A percentile compares a stretch with the other conserved stretches of the same genome.
Conservation (phyloP, 2,329 filamentous ascomycete species). For the Pestalotiopsis sp. region DNA sequence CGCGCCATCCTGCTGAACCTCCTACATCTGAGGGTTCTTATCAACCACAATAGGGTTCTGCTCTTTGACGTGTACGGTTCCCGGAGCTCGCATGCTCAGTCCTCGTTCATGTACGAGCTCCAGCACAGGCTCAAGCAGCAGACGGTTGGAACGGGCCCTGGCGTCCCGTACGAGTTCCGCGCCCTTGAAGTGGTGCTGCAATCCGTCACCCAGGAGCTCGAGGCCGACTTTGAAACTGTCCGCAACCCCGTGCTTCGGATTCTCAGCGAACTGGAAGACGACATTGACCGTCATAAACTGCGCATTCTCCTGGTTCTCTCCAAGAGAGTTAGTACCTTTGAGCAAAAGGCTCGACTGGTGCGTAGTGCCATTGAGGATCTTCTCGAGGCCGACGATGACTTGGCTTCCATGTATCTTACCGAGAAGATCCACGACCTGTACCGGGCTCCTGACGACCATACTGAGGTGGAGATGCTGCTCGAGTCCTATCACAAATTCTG, state of each 20-base stretch:
- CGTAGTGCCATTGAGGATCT: conserved; percentile 94
- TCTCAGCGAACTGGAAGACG: conserved; percentile 88
- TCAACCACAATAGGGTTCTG: conserved; percentile 91
- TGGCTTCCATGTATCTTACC: conserved; percentile 92
- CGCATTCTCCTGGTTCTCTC: conserved; percentile 89
- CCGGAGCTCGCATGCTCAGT: conserved; percentile 92
- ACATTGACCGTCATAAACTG: conserved; percentile 94
- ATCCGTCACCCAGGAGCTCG: conserved; percentile 87
- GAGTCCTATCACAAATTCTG: conserved; percentile 98
- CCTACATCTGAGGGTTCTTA: conserved; percentile 92
- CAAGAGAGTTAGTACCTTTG: conserved; percentile 94
- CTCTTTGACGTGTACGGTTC: conserved; percentile 97
- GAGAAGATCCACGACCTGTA: conserved; percentile 79
- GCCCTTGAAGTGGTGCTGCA: conserved; percentile 94
- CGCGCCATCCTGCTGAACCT: conserved; percentile 94
- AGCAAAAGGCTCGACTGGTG: conserved; percentile 93
- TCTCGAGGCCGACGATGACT: conserved; percentile 92
- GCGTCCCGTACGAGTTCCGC: conserved; percentile 91
- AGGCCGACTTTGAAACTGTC: conserved; percentile 93
- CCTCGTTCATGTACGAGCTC: conserved; percentile 95
- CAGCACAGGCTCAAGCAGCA: conserved; percentile 91
- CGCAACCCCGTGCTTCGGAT: conserved; percentile 90
- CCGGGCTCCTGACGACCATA: conserved; percentile 83
- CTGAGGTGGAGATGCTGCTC: conserved; percentile 94
- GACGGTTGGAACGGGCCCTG: conserved; percentile 59